Conservation (phyloP, 139 green algal genomes). For the Micractinium conductrix region DNA sequence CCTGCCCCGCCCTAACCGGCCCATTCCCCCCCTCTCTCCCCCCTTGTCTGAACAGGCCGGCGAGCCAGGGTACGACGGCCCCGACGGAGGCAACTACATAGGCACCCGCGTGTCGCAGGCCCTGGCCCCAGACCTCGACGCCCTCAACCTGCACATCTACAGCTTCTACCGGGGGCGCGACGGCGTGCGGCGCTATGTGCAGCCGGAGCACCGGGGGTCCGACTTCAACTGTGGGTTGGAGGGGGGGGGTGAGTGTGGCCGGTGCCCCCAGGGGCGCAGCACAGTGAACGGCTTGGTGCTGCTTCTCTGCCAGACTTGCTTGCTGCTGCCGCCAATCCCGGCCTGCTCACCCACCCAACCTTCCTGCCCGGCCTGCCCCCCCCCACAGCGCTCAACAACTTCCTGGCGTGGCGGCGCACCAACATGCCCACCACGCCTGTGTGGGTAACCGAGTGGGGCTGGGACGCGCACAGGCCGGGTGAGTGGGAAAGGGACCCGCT, state of each 20-base stretch:
- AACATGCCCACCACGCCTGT: not conserved
- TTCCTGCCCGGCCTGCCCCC: not conserved
- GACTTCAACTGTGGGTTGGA: not conserved
- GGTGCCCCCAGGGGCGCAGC: no score
- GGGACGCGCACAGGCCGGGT: not conserved
- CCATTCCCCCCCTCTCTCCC: not conserved
- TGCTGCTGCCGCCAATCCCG: not conserved
- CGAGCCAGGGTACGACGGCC: not conserved
- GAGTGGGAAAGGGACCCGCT: no score
- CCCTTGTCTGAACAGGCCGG: not conserved
- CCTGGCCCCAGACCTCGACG: not conserved
- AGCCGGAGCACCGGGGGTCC: not conserved
- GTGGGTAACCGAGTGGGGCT: not conserved
- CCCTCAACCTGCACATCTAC: not conserved
- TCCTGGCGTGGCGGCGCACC: not conserved
- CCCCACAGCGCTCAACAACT: not conserved
- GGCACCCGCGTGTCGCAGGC: not conserved
- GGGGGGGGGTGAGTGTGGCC: no score
- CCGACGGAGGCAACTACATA: not conserved
- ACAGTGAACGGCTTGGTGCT: no score
- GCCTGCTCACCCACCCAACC: not conserved
- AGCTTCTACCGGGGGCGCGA: not conserved
- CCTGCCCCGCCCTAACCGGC: no score
- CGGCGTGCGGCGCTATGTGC: not conserved
- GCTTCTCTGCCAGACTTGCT: no score